These are phyloP conservation scores for Exophiala calicioides DNA, from an alignment of 2,329 filamentous ascomycete genomes.

Conservation along the genomic window DNA sequence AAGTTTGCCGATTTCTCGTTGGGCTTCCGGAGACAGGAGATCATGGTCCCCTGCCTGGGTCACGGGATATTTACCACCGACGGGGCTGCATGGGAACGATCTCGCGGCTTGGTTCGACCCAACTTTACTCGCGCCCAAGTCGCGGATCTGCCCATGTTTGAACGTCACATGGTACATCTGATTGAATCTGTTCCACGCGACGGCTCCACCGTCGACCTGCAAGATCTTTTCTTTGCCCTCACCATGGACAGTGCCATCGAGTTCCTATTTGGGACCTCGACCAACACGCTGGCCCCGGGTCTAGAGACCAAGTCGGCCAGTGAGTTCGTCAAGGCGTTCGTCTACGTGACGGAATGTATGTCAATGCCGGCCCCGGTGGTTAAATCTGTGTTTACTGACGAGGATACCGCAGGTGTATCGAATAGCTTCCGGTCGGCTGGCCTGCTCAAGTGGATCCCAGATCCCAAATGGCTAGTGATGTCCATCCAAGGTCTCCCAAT, in stretches of 20 bases:
- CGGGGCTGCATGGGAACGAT: constrained; percentile 50
- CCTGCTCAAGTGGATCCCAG: constrained; percentile 22
- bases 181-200: constrained; percentile 59
- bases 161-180: constrained; percentile 60
- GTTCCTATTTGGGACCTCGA: constrained; percentile 65
- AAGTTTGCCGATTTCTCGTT: constrained; percentile 38
- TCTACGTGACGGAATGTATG: constrained; percentile 24
- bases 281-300: constrained; percentile 24
- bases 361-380: background rate
- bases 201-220: constrained; percentile 60
- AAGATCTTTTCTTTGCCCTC: constrained; percentile 62
- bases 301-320: constrained; percentile 26
- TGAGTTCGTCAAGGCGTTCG: constrained; percentile 28
- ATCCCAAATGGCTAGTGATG: constrained; percentile 23
- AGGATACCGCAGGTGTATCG: constrained; percentile 9
- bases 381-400: constrained; percentile 1
- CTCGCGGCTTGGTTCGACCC: constrained; percentile 47
- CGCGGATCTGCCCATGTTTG: constrained; percentile 58
- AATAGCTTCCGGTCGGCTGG: constrained; percentile 24
- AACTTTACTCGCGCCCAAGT: constrained; percentile 57
- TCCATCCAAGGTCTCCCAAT: too few species aligned
- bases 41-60: constrained; percentile 28
- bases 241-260: constrained; percentile 69
- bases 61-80: constrained; percentile 50
- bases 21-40: constrained; percentile 45